Evolutionary conservation across 2,329 filamentous ascomycete species (phyloP).

Genomic region (Xylariaceae sp.): DNA sequence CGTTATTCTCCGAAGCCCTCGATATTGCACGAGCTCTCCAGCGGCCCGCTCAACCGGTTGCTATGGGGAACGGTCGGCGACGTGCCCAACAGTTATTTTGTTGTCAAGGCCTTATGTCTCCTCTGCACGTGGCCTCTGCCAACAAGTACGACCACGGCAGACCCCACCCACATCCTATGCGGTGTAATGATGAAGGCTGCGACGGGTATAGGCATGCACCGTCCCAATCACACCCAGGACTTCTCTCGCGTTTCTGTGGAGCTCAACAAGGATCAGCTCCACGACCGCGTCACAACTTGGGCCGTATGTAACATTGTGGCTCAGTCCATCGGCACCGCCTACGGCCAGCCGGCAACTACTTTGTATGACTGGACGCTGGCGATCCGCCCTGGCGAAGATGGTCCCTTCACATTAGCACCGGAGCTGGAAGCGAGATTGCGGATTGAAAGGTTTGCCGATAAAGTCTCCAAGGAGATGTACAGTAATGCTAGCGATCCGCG

Average conservation of each 20-base stretch:
- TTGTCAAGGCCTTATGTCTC: slow-evolving; percentile 76
- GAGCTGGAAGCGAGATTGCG: slow-evolving; percentile 65
- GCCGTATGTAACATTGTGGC: slow-evolving; percentile 81
- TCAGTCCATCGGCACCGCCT: slow-evolving; percentile 76
- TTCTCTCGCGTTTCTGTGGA: slow-evolving; percentile 73
- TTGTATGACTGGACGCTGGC: slow-evolving; percentile 72
- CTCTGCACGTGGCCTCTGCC: slow-evolving; percentile 79
- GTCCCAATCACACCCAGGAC: slow-evolving; percentile 77
- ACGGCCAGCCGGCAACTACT: slow-evolving; percentile 75
- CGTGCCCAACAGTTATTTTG: slow-evolving; percentile 73
- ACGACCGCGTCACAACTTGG: slow-evolving; percentile 76
- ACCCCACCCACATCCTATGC: slow-evolving; percentile 76
- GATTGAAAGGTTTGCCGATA: slow-evolving; percentile 72
- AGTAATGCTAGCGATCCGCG: slow-evolving; percentile 70
- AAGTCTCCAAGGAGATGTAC: slow-evolving; percentile 74
- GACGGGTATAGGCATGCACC: slow-evolving; percentile 76
- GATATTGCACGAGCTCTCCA: slow-evolving; percentile 63
- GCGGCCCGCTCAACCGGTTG: slow-evolving; percentile 62
- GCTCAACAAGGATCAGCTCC: slow-evolving; percentile 72
- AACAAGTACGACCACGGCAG: slow-evolving; percentile 73
- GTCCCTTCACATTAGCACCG: slow-evolving; percentile 53
- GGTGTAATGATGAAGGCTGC: slow-evolving; percentile 86
- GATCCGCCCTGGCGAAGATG: slow-evolving; percentile 55
- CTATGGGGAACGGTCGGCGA: slow-evolving; percentile 74
- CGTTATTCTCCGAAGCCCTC: slow-evolving; percentile 61